Conservation (phyloP, 495 filamentous ascomycete species). For the Talaromyces proteolyticus region DNA sequence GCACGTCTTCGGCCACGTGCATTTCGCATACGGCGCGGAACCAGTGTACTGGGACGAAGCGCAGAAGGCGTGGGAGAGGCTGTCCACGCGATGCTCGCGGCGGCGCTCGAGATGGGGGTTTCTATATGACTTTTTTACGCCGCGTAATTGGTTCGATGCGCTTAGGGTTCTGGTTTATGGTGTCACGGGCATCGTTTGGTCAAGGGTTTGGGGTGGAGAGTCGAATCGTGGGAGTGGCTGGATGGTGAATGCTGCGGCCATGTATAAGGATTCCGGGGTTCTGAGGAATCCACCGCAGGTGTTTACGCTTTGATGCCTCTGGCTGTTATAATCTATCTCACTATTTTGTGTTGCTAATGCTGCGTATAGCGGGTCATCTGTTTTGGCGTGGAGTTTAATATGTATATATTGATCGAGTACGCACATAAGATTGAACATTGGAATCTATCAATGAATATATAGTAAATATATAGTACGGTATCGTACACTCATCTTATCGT, state of each 20-base stretch:
- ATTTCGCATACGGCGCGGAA: slow-evolving; percentile 58
- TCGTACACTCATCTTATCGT: not conserved
- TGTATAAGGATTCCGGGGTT: slow-evolving; percentile 59
- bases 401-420: too few species aligned
- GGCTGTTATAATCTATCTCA: not conserved
- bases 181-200: slow-evolving; percentile 61
- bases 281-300: slow-evolving; percentile 60
- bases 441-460: too few species aligned
- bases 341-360: too few species aligned
- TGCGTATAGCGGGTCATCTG: too few species aligned
- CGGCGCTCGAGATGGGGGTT: slow-evolving; percentile 33
- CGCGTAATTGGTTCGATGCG: slow-evolving; percentile 56
- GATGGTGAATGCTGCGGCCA: slow-evolving; percentile 75
- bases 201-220: slow-evolving; percentile 61
- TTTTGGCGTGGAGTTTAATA: too few species aligned
- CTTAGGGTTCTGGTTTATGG: slow-evolving; percentile 57
- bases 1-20: slow-evolving; percentile 89
- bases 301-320: slow-evolving; percentile 29
- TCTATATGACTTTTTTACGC: slow-evolving; percentile 46
- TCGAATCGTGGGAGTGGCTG: slow-evolving; percentile 39
- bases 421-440: too few species aligned
- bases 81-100: slow-evolving; percentile 42
- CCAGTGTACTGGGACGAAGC: slow-evolving; percentile 73
- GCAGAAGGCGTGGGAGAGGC: slow-evolving; percentile 63
- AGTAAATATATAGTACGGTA: too few species aligned